These are phyloP conservation scores for Hemileccinum impolitum DNA, from an alignment of 768 basidiomycete genomes.

Conservation along the genomic window DNA sequence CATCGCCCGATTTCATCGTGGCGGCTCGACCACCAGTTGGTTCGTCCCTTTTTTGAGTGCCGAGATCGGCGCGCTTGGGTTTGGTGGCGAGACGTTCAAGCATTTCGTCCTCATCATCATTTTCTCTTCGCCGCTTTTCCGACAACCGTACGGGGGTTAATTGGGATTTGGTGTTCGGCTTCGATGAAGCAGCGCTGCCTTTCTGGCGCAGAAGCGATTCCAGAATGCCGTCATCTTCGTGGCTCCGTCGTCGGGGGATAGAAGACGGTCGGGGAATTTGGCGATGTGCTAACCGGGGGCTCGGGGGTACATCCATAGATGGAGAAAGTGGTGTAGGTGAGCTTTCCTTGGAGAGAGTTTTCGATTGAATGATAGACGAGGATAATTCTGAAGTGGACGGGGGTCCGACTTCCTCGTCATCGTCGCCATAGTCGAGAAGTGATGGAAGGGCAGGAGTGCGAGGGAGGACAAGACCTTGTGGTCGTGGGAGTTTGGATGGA, in stretches of 20 bases:
- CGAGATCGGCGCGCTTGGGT: slow-evolving; percentile 52
- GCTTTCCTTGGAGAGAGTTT: slow-evolving; percentile 13
- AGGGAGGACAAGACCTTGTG: slow-evolving; percentile 38
- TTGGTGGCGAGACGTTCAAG: slow-evolving; percentile 59
- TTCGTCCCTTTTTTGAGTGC: slow-evolving; percentile 41
- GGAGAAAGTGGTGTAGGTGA: slow-evolving; percentile 29
- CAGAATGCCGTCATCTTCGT: slow-evolving; percentile 50
- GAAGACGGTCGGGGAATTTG: slow-evolving; percentile 37
- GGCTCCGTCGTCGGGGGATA: slow-evolving; percentile 42
- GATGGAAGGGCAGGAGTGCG: slow-evolving; percentile 53
- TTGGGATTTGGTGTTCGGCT: slow-evolving; percentile 30
- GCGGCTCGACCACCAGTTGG: slow-evolving; percentile 17
- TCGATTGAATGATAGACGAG: slow-evolving; percentile 12
- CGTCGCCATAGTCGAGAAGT: slow-evolving; percentile 78
- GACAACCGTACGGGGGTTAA: slow-evolving; percentile 50
- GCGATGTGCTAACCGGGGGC: slow-evolving; percentile 38
- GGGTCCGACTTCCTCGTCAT: slow-evolving; percentile 41
- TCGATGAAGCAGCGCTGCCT: slow-evolving; percentile 37
- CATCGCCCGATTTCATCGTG: slow-evolving; percentile 33
- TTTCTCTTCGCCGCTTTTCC: slow-evolving; percentile 69
- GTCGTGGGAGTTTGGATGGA: slow-evolving; percentile 45
- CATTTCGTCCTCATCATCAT: slow-evolving; percentile 68
- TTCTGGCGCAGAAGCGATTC: slow-evolving; percentile 48
- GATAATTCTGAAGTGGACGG: slow-evolving; percentile 14
- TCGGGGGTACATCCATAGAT: slow-evolving; percentile 34